A percentile compares a stretch with the other conserved stretches of the same genome.
Conservation (phyloP, 257 asterid genomes). For the Nicotiana undulata region DNA sequence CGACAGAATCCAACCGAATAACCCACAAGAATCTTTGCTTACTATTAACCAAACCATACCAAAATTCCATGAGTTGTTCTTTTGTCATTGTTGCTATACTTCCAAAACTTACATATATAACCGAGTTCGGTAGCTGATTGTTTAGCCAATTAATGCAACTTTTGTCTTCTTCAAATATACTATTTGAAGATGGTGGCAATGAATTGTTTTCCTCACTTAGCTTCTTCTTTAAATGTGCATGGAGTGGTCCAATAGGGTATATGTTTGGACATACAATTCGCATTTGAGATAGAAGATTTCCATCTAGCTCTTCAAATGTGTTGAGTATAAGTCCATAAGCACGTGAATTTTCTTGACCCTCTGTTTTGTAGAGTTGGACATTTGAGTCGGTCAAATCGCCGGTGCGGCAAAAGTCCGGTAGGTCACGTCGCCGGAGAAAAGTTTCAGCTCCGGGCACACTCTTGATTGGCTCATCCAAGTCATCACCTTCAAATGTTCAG, state of each 20-base stretch:
- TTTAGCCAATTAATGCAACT: constrained; percentile 43
- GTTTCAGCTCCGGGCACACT: constrained; percentile 26
- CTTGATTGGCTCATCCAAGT: constrained; percentile 33
- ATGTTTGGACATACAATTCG: constrained; percentile 37
- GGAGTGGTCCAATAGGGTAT: constrained; percentile 58
- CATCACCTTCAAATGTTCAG: constrained; percentile 14
- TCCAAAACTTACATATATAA: constrained; percentile 52
- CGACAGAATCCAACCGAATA: constrained; percentile 34
- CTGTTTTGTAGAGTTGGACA: constrained; percentile 10
- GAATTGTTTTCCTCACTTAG: neutral
- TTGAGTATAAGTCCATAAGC: constrained; percentile 50
- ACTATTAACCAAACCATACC: constrained; percentile 48
- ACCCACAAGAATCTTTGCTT: constrained; percentile 44
- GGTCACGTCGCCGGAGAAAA: constrained; percentile 29
- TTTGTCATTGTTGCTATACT: constrained; percentile 26
- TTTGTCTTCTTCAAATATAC: constrained; percentile 43
- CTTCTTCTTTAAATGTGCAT: constrained; percentile 30
- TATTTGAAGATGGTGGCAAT: constrained; percentile 6
- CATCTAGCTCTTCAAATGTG: constrained; percentile 59
- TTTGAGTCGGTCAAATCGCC: constrained; percentile 16
- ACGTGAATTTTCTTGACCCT: constrained; percentile 25
- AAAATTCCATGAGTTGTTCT: constrained; percentile 38
- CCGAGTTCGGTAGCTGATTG: constrained; percentile 30
- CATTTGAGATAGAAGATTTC: constrained; percentile 33
- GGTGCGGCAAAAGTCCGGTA: constrained; percentile 18